These are phyloP conservation scores for Hypoxylon sp. DNA, from an alignment of 2,329 filamentous ascomycete genomes.

Conservation along the genomic window DNA sequence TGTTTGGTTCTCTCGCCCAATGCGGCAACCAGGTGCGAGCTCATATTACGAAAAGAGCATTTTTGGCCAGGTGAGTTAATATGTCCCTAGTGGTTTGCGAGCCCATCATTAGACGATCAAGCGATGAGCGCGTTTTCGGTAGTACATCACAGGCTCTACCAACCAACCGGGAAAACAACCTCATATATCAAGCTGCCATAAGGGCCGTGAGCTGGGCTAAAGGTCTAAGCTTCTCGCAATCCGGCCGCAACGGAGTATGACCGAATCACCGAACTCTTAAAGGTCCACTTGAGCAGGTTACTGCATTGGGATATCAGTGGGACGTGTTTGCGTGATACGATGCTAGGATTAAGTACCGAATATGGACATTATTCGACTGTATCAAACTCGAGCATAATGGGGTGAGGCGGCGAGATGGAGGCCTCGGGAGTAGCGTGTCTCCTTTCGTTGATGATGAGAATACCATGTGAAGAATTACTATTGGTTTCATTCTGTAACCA, in stretches of 20 bases:
- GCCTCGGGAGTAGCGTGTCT: too few relatives aligned
- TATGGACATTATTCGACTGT: neutral
- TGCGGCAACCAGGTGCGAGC: neutral
- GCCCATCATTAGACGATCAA: neutral
- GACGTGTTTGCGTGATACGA: neutral
- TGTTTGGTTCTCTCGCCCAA: neutral
- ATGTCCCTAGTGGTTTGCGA: neutral
- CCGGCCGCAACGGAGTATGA: neutral
- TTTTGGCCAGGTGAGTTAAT: neutral
- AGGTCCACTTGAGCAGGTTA: conserved; percentile 1
- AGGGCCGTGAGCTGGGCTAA: neutral
- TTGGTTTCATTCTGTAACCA: too few relatives aligned
- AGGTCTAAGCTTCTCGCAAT: neutral
- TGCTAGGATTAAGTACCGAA: neutral
- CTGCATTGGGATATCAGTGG: neutral
- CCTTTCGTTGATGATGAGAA: too few relatives aligned
- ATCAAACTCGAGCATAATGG: neutral
- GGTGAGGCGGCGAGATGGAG: too few relatives aligned
- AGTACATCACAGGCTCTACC: neutral
- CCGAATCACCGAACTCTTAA: neutral
- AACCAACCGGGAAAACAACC: neutral
- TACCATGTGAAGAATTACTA: too few relatives aligned
- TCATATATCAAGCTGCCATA: neutral
- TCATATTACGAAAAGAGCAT: neutral
- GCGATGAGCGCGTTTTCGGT: neutral